phyloP scores from a whole-genome alignment of 345 rosid genomes.

The Erucastrum elatum region DNA sequence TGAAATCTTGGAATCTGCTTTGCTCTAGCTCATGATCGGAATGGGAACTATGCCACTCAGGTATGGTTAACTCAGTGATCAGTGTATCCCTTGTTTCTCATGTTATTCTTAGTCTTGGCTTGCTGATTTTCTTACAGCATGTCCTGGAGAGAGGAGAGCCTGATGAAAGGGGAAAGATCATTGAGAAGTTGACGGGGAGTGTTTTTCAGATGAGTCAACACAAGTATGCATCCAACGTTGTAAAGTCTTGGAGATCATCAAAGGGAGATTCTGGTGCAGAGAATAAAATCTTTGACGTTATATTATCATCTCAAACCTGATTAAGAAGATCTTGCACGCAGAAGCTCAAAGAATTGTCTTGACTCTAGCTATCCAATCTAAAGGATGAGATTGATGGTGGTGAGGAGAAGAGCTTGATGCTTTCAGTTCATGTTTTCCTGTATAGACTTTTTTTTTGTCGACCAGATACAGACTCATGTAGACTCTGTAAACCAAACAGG shows the following conservation, averaged over 20 bases:
- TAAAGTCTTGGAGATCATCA: constrained; percentile 90
- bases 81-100: not conserved
- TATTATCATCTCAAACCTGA: no score
- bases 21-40: constrained; percentile 89
- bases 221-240: constrained; percentile 92
- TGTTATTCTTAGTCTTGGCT: constrained; percentile 16
- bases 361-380: no score
- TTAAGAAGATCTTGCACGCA: no score
- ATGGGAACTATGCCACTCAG: constrained; percentile 99
- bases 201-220: constrained; percentile 95
- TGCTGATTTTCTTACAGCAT: constrained; percentile 53
- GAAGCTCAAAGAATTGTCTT: no score
- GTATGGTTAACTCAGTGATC: constrained; percentile 40
- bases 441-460: no score
- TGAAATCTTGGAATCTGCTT: constrained; percentile 84
- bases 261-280: constrained; percentile 61
- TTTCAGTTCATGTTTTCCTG: no score
- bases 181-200: constrained; percentile 75
- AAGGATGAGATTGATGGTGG: no score
- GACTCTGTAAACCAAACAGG: no score
- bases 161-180: constrained; percentile 68
- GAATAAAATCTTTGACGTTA: constrained; percentile 40
- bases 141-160: constrained; percentile 87
- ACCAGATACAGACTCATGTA: no score
- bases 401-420: no score